Conservation (phyloP, 768 basidiomycete species). For the Rhizopogon sp. region DNA sequence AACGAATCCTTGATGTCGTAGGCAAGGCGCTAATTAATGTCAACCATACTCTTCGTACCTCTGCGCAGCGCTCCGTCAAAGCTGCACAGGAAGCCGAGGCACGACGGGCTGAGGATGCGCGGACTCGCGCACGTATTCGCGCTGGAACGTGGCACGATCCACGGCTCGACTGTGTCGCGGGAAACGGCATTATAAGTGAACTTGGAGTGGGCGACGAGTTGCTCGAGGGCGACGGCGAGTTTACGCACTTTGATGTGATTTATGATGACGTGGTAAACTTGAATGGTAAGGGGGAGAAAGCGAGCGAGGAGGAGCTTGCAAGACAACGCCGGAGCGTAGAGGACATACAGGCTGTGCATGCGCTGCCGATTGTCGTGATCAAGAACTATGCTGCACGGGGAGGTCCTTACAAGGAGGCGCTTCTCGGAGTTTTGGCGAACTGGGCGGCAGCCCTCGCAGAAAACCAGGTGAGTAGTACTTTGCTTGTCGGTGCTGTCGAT, state of each 20-base stretch:
- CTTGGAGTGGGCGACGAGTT: conserved; percentile 78
- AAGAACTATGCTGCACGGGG: conserved; percentile 66
- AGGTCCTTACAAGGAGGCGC: conserved; percentile 56
- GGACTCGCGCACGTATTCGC: conserved; percentile 42
- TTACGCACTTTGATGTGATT: conserved; percentile 10
- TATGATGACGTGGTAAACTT: conserved; percentile 4
- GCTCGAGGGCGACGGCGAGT: conserved; percentile 29
- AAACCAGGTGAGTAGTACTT: conserved; percentile 48
- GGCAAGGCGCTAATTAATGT: conserved; percentile 66
- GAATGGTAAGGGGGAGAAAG: conserved; percentile 16
- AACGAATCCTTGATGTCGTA: conserved; percentile 78
- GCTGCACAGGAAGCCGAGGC: conserved; percentile 32
- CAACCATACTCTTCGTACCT: conserved; percentile 41
- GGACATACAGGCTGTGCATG: conserved; percentile 47
- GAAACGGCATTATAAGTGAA: conserved; percentile 83
- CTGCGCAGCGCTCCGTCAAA: conserved; percentile 35
- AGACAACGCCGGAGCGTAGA: conserved; percentile 29
- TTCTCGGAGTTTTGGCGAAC: conserved; percentile 69
- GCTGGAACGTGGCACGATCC: conserved; percentile 84
- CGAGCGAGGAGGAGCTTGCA: conserved; percentile 26
- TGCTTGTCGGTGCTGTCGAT: not conserved
- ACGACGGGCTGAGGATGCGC: conserved; percentile 31
- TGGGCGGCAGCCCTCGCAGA: conserved; percentile 86
- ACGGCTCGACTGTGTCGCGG: conserved; percentile 77
- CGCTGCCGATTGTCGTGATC: conserved; percentile 84